Base-by-base conservation (phyloP, 768 basidiomycete genomes). In the Calvatia gigantea region DNA sequence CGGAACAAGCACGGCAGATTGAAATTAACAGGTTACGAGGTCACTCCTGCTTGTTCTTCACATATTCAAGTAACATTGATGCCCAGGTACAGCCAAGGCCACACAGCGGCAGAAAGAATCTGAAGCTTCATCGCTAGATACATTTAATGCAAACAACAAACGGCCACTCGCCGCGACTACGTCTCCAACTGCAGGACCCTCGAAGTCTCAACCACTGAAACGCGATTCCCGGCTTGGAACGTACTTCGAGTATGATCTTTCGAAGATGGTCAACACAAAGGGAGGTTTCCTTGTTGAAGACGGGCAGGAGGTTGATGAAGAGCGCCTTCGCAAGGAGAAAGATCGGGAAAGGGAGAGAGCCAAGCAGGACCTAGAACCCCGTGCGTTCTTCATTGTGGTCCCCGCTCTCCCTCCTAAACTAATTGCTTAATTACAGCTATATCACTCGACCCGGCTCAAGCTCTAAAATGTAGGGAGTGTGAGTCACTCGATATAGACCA, bases 191-290 rank as follows among this genome's bases (percentile, higher is more conserved):
- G 81, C 80, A 0, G 74, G 74, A 0, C 77, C 75, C 12, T 76
- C 75, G 14, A 59, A 56, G 23, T 63, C 75, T 1, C 73, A 77
- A 53, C 75, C 80, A 51, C 72, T 93, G 52, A 82, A 83, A 64
- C 83, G 88, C 6, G 90, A 94, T 62, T 80, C 86, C 11, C 82
- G 90, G 31, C 75, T 94, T 9, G 96, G 93, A 25, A 91, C 84
- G 45, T 98, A 98, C 73, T 96, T 96, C 61, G 96, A 98, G 61
- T 98, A 97, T 82, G 95, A 98, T 69, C 71, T 98, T 12, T 90
- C 90, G 11, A 98, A 97, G 77, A 91, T 98, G 86, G 87, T 94
- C 65, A 98, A 99, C 69, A 88, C 94, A 6, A 90, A 94, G 67
- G 97, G 96, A 48, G 97, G 97, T 1, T 99, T 98, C 70, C 71